These are phyloP conservation scores for Tylopilus sp. DNA, from an alignment of 768 basidiomycete genomes.

Conservation along the genomic window DNA sequence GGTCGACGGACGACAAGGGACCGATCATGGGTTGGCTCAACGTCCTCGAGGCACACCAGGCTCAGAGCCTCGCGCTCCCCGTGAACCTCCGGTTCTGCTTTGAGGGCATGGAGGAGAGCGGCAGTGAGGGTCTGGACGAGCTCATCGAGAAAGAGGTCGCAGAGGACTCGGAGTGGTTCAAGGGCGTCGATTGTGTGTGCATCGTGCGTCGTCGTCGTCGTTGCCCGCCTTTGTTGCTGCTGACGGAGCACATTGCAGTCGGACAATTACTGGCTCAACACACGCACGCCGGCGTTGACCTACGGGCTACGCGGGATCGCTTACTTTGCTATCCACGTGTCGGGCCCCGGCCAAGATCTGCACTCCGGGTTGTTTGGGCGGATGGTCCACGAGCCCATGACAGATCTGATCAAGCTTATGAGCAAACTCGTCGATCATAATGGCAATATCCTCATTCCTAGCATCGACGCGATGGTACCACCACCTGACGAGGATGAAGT, in stretches of 20 bases:
- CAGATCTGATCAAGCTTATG: constrained; percentile 81
- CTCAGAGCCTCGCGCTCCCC: constrained; percentile 66
- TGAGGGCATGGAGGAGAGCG: constrained; percentile 97
- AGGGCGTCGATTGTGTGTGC: constrained; percentile 89
- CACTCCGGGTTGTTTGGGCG: constrained; percentile 89
- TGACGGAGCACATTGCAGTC: constrained; percentile 42
- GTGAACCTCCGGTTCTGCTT: constrained; percentile 92
- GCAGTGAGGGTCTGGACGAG: constrained; percentile 87
- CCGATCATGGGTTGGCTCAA: constrained; percentile 89
- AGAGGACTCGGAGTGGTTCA: constrained; percentile 66
- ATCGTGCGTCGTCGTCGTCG: constrained; percentile 53
- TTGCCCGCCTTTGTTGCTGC: neutral
- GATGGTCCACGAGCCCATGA: constrained; percentile 90
- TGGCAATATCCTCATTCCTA: constrained; percentile 87
- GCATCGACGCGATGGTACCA: constrained; percentile 81
- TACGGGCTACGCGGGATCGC: constrained; percentile 87
- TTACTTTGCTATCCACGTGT: constrained; percentile 80
- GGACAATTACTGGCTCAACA: constrained; percentile 94
- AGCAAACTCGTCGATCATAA: constrained; percentile 74
- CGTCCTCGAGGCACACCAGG: constrained; percentile 78
- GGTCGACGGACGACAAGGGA: constrained; percentile 92
- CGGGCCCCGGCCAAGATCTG: constrained; percentile 82
- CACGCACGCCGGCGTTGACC: constrained; percentile 74
- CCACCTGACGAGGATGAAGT: constrained; percentile 70
- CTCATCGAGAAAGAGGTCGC: constrained; percentile 74